A percentile compares a stretch with the other conserved stretches of the same genome.
Conservation (phyloP, 1,139 yeast species). For the Zygosaccharomyces sapae region DNA sequence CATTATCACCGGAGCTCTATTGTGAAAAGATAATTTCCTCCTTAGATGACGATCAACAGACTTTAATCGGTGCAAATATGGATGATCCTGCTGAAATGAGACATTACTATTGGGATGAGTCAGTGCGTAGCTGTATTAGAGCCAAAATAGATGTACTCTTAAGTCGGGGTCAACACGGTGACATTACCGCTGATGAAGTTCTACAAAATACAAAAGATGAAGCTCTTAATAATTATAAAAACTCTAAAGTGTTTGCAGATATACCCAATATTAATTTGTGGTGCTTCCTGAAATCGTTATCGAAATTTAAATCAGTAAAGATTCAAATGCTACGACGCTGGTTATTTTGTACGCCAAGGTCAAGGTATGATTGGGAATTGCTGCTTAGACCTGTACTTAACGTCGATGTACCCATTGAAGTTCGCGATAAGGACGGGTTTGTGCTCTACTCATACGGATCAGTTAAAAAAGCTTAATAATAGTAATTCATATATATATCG, state of each 20-base stretch:
- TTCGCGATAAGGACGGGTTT: conserved; percentile 38
- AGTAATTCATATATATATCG: not conserved
- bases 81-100: conserved; percentile 6
- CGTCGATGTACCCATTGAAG: conserved; percentile 35
- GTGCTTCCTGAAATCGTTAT: conserved; percentile 35
- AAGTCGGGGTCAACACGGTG: conserved; percentile 7
- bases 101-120: conserved; percentile 29
- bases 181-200: conserved; percentile 13
- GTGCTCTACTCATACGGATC: conserved; percentile 35
- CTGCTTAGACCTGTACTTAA: conserved; percentile 36
- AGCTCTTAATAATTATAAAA: conserved; percentile 28
- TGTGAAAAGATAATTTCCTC: conserved; percentile 25
- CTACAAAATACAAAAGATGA: conserved; percentile 19
- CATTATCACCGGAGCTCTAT: conserved; percentile 27
- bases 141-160: conserved; percentile 12
- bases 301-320: conserved; percentile 35
- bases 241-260: conserved; percentile 29
- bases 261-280: conserved; percentile 35
- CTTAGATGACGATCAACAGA: conserved; percentile 26
- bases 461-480: not conserved
- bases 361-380: conserved; percentile 38
- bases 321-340: conserved; percentile 38
- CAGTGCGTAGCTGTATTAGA: conserved; percentile 20
- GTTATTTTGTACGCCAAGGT: conserved; percentile 38
- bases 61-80: conserved; percentile 19